phyloP scores from a whole-genome alignment of 2,329 filamentous ascomycete genomes.

The Calonectria pauciramosa region DNA sequence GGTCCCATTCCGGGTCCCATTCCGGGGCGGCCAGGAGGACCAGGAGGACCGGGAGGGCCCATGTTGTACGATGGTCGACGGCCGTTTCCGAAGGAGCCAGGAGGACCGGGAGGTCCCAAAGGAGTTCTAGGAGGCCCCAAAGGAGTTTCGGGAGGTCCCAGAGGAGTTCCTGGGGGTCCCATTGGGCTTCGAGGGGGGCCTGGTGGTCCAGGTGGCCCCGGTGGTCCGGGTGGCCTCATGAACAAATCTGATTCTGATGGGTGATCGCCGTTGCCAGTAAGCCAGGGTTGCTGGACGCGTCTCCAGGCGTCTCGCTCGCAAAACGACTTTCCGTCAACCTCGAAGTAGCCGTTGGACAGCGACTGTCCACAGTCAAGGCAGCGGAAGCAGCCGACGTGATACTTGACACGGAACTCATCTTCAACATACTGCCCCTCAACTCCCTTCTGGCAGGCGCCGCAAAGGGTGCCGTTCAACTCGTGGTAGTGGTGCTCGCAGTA shows the following conservation, averaged over 20 bases:
- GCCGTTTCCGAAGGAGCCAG: not conserved
- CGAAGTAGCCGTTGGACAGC: slow-evolving; percentile 89
- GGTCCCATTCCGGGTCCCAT: slow-evolving; percentile 36
- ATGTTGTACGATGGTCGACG: not conserved
- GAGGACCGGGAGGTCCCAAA: slow-evolving; percentile 1
- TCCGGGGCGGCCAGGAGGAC: slow-evolving; percentile 41
- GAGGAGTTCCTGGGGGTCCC: not conserved
- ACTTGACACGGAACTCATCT: slow-evolving; percentile 82
- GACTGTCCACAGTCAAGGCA: slow-evolving; percentile 83
- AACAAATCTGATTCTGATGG: slow-evolving; percentile 26
- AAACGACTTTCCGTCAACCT: slow-evolving; percentile 83
- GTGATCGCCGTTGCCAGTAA: slow-evolving; percentile 15
- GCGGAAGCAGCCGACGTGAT: slow-evolving; percentile 88
- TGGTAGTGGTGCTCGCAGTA: slow-evolving; percentile 97
- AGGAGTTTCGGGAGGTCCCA: not conserved
- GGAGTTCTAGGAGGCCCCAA: not conserved
- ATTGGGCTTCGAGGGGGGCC: slow-evolving; percentile 6
- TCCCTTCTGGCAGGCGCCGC: slow-evolving; percentile 81
- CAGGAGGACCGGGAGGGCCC: not conserved
- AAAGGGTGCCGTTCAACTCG: slow-evolving; percentile 88
- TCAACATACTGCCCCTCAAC: slow-evolving; percentile 97
- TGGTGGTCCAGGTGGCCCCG: slow-evolving; percentile 22
- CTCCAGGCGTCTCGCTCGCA: slow-evolving; percentile 89
- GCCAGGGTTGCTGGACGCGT: slow-evolving; percentile 55
- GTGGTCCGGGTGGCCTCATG: slow-evolving; percentile 32